phyloP scores from a whole-genome alignment of 2,329 filamentous ascomycete species.

The Talaromyces sp. region DNA sequence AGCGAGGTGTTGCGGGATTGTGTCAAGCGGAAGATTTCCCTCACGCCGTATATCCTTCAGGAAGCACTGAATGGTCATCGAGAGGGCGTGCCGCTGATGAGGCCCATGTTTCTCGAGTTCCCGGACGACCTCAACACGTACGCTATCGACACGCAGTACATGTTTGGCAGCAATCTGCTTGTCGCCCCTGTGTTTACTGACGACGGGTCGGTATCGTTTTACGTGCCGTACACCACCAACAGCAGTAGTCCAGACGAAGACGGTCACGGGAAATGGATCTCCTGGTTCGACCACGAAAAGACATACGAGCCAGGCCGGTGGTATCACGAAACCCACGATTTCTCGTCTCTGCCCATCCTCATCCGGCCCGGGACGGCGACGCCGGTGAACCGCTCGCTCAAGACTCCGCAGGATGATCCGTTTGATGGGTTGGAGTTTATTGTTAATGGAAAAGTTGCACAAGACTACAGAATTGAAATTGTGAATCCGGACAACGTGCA shows the following conservation, averaged over 20 bases:
- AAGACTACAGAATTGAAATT: slow-evolving; percentile 1
- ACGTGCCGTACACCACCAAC: slow-evolving; percentile 49
- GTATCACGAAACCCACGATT: slow-evolving; percentile 58
- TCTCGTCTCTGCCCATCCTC: slow-evolving; percentile 56
- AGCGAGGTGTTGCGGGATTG: slow-evolving; percentile 52
- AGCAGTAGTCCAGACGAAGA: slow-evolving; percentile 34
- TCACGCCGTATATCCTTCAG: slow-evolving; percentile 57
- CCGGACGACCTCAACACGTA: slow-evolving; percentile 65
- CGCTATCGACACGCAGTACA: slow-evolving; percentile 66
- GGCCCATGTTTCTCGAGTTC: slow-evolving; percentile 66
- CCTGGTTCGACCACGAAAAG: slow-evolving; percentile 43
- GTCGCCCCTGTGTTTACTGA: slow-evolving; percentile 63
- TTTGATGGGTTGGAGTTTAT: slow-evolving; percentile 9
- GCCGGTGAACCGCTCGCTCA: slow-evolving; percentile 3
- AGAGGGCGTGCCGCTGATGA: slow-evolving; percentile 58
- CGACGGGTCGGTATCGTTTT: slow-evolving; percentile 61
- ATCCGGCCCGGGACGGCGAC: slow-evolving; percentile 45
- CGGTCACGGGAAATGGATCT: slow-evolving; percentile 44
- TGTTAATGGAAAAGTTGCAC: not conserved
- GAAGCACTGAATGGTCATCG: slow-evolving; percentile 49
- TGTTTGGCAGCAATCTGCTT: slow-evolving; percentile 63
- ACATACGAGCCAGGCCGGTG: slow-evolving; percentile 43
- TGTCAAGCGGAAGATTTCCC: slow-evolving; percentile 50
- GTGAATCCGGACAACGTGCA: slow-evolving; percentile 7
- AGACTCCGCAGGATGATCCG: slow-evolving; percentile 6